These are phyloP conservation scores for Musa balbisiana DNA, from an alignment of 202 grass and related monocot genomes.

Conservation along the genomic window DNA sequence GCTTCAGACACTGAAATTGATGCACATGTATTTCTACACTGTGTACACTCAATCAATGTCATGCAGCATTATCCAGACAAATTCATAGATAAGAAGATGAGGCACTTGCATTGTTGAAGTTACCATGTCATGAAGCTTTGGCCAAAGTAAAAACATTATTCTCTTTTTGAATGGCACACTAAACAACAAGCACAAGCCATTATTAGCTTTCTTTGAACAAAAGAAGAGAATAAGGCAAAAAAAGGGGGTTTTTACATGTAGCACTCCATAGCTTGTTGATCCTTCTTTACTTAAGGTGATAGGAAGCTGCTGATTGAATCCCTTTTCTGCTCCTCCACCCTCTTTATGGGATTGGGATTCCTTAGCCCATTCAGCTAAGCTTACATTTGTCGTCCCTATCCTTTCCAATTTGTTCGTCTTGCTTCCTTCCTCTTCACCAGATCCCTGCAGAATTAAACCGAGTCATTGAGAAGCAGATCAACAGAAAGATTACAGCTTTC, in stretches of 20 bases:
- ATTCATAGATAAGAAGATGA: background rate
- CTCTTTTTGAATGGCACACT: no score
- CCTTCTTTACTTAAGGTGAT: slow-evolving; percentile 57
- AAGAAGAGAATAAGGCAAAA: slow-evolving; percentile 1
- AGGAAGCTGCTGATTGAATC: slow-evolving; percentile 49
- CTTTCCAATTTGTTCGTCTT: slow-evolving; percentile 57
- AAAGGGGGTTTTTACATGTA: slow-evolving; percentile 57
- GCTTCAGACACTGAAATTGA: background rate
- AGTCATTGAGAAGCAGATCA: background rate
- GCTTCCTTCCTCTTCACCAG: slow-evolving; percentile 42
- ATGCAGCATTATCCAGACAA: background rate
- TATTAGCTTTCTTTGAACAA: background rate
- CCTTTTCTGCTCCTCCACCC: slow-evolving; percentile 17
- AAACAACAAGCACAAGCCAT: background rate
- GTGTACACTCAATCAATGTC: background rate
- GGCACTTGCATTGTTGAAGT: no score
- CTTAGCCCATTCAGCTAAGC: slow-evolving; percentile 66
- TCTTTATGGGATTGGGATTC: slow-evolving; percentile 43
- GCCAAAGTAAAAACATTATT: no score
- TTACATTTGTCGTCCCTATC: slow-evolving; percentile 67
- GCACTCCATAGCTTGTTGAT: slow-evolving; percentile 63
- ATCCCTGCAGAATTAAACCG: slow-evolving; percentile 59
- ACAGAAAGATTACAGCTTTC: background rate
- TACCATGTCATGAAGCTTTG: background rate
- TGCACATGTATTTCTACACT: background rate